phyloP scores from a whole-genome alignment of 2,329 filamentous ascomycete genomes.

The Ophiostoma piceae region DNA sequence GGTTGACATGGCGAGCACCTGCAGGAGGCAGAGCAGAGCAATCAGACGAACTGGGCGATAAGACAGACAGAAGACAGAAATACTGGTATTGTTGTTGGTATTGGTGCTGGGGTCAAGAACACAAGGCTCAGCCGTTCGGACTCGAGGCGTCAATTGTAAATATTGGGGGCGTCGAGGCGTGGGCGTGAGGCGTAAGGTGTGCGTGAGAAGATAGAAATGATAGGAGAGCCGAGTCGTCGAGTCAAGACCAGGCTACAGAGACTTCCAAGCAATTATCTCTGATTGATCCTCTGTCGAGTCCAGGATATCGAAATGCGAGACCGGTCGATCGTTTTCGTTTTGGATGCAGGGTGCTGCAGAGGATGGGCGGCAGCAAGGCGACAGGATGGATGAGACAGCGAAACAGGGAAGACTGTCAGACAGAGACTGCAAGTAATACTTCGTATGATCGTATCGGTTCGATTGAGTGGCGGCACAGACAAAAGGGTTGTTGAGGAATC shows the following conservation, averaged over 20 bases:
- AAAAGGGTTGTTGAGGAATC: background rate
- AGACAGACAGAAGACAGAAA: background rate
- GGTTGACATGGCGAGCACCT: slow-evolving; percentile 22
- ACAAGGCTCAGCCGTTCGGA: slow-evolving; percentile 1
- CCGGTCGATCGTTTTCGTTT: background rate
- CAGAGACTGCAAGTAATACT: background rate
- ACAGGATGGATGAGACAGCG: background rate
- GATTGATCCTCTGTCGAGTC: background rate
- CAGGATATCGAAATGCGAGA: background rate
- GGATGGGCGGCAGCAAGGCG: background rate
- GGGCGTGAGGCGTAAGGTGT: background rate
- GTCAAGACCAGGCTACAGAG: background rate
- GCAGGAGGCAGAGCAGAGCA: background rate
- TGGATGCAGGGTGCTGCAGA: background rate
- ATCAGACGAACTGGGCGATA: background rate
- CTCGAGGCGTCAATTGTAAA: background rate
- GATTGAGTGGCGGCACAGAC: slow-evolving; percentile 5
- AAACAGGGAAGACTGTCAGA: slow-evolving; percentile 10
- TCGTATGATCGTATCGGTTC: background rate
- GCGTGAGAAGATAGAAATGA: background rate
- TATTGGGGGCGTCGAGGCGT: slow-evolving; percentile 1
- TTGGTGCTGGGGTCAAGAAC: background rate
- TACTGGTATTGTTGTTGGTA: background rate
- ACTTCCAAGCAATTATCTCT: background rate
- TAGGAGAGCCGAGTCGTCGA: background rate